A percentile compares a stretch with the other conserved stretches of the same genome.
Conservation (phyloP, 2,329 filamentous ascomycete species). For the Aspergillus arachidicola region DNA sequence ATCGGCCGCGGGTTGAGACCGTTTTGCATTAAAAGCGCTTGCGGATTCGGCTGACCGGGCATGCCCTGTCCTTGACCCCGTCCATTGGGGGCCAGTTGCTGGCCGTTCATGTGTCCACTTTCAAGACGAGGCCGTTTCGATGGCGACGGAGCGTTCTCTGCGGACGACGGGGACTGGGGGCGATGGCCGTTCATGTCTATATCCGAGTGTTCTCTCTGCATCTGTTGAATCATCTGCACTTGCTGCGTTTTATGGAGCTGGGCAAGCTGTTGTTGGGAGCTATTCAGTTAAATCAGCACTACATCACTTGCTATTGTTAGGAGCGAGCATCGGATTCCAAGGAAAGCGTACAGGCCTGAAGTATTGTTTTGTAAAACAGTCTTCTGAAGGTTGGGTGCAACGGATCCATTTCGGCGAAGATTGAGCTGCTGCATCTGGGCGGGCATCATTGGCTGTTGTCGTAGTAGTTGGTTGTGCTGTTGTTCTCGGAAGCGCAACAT, state of each 20-base stretch:
- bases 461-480: constrained; percentile 75
- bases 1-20: constrained; percentile 76
- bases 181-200: constrained; percentile 83
- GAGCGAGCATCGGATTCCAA: background rate
- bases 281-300: constrained; percentile 38
- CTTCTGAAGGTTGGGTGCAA: constrained; percentile 60
- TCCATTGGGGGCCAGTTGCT: constrained; percentile 77
- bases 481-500: constrained; percentile 71
- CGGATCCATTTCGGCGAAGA: constrained; percentile 58
- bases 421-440: constrained; percentile 59
- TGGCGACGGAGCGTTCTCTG: constrained; percentile 87
- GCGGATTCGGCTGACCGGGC: constrained; percentile 65
- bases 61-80: constrained; percentile 70
- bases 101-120: constrained; percentile 71
- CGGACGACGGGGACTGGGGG: constrained; percentile 77
- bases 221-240: constrained; percentile 69
- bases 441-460: constrained; percentile 66
- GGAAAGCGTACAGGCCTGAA: constrained; percentile 40
- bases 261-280: constrained; percentile 67
- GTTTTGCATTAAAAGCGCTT: constrained; percentile 58
- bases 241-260: constrained; percentile 64
- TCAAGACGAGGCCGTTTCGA: constrained; percentile 87
- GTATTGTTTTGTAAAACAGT: constrained; percentile 75
- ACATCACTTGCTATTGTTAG: constrained; percentile 3
- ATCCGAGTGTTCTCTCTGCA: constrained; percentile 84